Evolutionary conservation across 495 filamentous ascomycete species (phyloP).

Genomic region (Lasiosphaeriaceae sp.): DNA sequence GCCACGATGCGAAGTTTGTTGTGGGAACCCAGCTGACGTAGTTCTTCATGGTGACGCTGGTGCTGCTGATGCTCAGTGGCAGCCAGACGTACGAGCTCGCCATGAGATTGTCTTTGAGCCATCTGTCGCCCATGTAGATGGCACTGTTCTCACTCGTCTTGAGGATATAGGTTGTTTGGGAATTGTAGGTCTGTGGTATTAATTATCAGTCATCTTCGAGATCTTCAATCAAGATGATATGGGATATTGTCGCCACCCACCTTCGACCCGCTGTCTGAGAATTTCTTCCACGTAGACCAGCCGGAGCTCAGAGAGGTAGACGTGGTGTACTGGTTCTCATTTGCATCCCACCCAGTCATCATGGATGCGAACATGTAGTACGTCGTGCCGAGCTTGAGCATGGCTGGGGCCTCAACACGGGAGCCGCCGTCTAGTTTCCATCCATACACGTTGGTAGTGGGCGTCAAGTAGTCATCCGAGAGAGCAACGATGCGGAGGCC

Average conservation of each 20-base stretch:
- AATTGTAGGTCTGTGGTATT: conserved; percentile 46
- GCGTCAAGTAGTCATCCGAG: conserved; percentile 44
- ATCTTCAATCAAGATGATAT: no score
- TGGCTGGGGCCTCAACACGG: conserved; percentile 41
- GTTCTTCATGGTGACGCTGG: conserved; percentile 48
- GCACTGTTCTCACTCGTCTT: conserved; percentile 35
- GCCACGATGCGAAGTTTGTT: conserved; percentile 37
- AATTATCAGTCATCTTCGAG: conserved; percentile 19
- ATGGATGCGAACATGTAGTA: conserved; percentile 42
- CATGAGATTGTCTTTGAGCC: conserved; percentile 56
- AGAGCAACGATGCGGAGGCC: conserved; percentile 50
- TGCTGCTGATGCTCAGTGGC: conserved; percentile 55
- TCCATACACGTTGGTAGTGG: conserved; percentile 18
- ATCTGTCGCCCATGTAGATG: conserved; percentile 67
- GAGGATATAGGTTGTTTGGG: conserved; percentile 50
- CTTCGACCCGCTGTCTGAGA: conserved; percentile 50
- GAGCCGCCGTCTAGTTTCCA: conserved; percentile 22
- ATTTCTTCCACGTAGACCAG: conserved; percentile 59
- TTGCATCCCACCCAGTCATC: conserved; percentile 49
- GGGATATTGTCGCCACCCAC: no score
- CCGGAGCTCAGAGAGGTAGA: conserved; percentile 33
- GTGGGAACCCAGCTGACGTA: conserved; percentile 51
- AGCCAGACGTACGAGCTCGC: conserved; percentile 64
- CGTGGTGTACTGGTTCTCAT: conserved; percentile 55
- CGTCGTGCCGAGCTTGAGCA: conserved; percentile 31